Evolutionary conservation across 371 early-diverging fungal species (phyloP), one percentile per base, ranked within the genome.

Genomic region (Mortierella sp.): DNA sequence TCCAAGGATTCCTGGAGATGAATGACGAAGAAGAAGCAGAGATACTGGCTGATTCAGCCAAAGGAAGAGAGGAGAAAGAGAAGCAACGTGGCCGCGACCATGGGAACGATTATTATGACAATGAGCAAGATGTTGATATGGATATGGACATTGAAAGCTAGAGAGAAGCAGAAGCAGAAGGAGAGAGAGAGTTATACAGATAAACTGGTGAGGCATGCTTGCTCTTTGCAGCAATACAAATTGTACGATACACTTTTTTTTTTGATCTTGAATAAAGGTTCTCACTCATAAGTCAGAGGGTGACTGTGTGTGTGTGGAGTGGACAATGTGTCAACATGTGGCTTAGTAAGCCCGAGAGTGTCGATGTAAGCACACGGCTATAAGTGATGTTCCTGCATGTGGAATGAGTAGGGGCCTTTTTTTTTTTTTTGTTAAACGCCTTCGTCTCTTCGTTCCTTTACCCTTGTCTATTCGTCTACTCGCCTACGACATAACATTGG

Each of bases 1-100:
- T 94, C 45, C 94, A 94, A 72, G 94, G 93, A 8, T 94, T 92
- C 59, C 66, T 94, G 73, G 91, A 92, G 35, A 91, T 91, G 73
- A 88, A 88, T 58, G 90, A 90, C 30, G 86, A 86, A 1, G 90
- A 90, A 64, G 80, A 88, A 66, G 81, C 78, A 43, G 91, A 92
- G 75, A 78, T 83, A 3, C 63, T 85, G 68, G 90, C 88, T 39
- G 92, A 92, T 72, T 83, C 88, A 5, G 86, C 86, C 54, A 71
- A 70, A 39, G 87, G 87, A 20, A 88, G 89, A 71, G 91, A 91
- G 64, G 49, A 78, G 77, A 86, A 88, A 86, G 55, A 86, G 72
- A 64, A 72, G 28, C 76, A 77, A 63, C 77, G 72, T 12, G 79
- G 84, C 14, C 68, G 84, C 10, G 77, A 75, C 18, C 78, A 77